Evolutionary conservation across 2,329 filamentous ascomycete genomes (phyloP).

Genomic region (Sporothrix schenckii): DNA sequence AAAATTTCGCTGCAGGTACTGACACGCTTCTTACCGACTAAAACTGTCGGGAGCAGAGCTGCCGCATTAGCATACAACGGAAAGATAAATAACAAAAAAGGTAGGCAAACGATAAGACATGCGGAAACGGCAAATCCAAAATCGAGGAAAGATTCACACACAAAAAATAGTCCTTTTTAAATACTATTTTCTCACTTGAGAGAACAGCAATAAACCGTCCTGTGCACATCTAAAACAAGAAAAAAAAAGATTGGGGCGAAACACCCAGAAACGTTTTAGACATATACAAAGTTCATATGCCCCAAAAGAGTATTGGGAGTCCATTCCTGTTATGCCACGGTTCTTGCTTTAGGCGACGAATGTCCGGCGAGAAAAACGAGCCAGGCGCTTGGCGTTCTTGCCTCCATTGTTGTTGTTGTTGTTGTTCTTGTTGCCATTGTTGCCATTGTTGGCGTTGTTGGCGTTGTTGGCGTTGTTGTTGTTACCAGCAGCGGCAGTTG

Average conservation of each 20-base stretch:
- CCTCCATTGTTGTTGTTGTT: slow-evolving; percentile 28
- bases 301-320: not conserved
- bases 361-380: slow-evolving; percentile 36
- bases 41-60: not conserved
- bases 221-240: not conserved
- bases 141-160: not conserved
- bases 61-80: not conserved
- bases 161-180: slow-evolving; percentile 11
- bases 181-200: slow-evolving; percentile 9
- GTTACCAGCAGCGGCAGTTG: slow-evolving; percentile 33
- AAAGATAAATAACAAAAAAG: not conserved
- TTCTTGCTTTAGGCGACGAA: slow-evolving; percentile 35
- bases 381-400: slow-evolving; percentile 34
- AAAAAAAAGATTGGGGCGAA: not conserved
- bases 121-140: not conserved
- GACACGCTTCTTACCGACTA: slow-evolving; percentile 2
- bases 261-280: not conserved
- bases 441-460: slow-evolving; percentile 30
- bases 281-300: not conserved
- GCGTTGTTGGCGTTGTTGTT: slow-evolving; percentile 31
- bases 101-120: not conserved
- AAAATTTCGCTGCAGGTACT: slow-evolving; percentile 6
- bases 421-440: slow-evolving; percentile 29
- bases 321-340: not conserved
- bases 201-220: slow-evolving; percentile 11